These are phyloP conservation scores for Sporothrix euskadiensis DNA, from an alignment of 2,329 filamentous ascomycete genomes.

Conservation along the genomic window DNA sequence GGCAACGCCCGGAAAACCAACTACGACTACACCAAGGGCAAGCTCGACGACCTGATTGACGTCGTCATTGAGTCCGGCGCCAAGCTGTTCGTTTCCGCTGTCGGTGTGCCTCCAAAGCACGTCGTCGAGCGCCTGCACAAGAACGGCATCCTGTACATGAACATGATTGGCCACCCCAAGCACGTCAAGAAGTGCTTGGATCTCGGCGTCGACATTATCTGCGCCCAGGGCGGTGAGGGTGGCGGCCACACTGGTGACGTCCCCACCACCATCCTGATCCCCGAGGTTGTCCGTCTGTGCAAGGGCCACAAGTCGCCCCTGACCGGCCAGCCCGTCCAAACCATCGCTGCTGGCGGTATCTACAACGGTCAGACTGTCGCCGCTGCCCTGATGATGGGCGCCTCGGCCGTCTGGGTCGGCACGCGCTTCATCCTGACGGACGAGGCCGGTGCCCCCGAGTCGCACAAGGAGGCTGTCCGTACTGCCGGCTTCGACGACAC, in stretches of 20 bases:
- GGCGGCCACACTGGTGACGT: conserved; percentile 96
- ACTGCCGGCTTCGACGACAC: conserved; percentile 95
- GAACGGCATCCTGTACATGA: conserved; percentile 92
- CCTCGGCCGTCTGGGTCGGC: conserved; percentile 91
- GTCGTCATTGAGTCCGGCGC: conserved; percentile 91
- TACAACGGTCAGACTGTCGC: conserved; percentile 90
- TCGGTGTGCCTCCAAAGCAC: conserved; percentile 85
- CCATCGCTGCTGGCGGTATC: conserved; percentile 90
- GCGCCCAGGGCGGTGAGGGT: conserved; percentile 95
- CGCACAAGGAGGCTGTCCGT: conserved; percentile 92
- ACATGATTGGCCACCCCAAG: conserved; percentile 99
- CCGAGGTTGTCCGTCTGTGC: conserved; percentile 80
- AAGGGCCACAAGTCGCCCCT: conserved; percentile 81
- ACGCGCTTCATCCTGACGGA: conserved; percentile 93
- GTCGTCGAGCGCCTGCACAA: conserved; percentile 90
- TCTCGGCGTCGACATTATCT: conserved; percentile 92
- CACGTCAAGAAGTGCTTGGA: conserved; percentile 96
- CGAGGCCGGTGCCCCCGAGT: conserved; percentile 89
- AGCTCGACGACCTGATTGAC: conserved; percentile 84
- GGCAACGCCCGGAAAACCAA: conserved; percentile 95
- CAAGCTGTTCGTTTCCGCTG: conserved; percentile 93
- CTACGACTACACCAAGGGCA: conserved; percentile 99
- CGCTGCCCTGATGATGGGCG: conserved; percentile 88
- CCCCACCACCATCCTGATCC: conserved; percentile 88
- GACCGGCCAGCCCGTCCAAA: conserved; percentile 83